Evolutionary conservation across 805 yeast genomes (phyloP).

Genomic region (Starmerella roubikii): DNA sequence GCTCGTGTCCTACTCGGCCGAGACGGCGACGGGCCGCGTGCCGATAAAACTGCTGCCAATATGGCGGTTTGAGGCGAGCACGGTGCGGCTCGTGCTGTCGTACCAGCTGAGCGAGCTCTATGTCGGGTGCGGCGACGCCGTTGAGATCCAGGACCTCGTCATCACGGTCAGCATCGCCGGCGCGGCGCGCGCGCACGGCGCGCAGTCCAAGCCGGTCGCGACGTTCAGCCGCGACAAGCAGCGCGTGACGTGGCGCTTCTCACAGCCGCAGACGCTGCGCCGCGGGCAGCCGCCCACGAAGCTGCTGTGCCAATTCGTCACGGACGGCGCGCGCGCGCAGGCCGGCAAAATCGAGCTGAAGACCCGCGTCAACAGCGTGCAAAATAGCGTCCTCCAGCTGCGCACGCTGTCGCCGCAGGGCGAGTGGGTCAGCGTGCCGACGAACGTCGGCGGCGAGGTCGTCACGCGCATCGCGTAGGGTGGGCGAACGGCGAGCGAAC

Average conservation of each 20-base stretch:
- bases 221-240: conserved; percentile 75
- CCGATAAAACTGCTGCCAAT: conserved; percentile 68
- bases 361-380: conserved; percentile 7
- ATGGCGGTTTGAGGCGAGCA: conserved; percentile 80
- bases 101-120: conserved; percentile 43
- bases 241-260: conserved; percentile 75
- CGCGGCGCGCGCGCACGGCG: conserved; percentile 36
- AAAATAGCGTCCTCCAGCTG: conserved; percentile 14
- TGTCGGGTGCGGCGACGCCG: conserved; percentile 25
- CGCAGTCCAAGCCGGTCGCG: conserved; percentile 85
- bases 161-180: conserved; percentile 51
- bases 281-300: conserved; percentile 40
- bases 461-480: no score
- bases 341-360: conserved; percentile 57
- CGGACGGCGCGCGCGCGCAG: conserved; percentile 59
- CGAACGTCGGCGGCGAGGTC: conserved; percentile 9
- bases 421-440: conserved; percentile 18
- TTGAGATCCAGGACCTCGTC: conserved; percentile 44
- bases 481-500: no score
- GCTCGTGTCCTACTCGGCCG: conserved; percentile 53
- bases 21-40: conserved; percentile 30
- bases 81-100: conserved; percentile 72
- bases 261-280: conserved; percentile 26
- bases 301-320: conserved; percentile 74
- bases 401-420: conserved; percentile 14